A percentile compares a stretch with the other conserved stretches of the same genome.
Evolutionary conservation across 768 basidiomycete species (phyloP).

Genomic region (Collybia nuda): DNA sequence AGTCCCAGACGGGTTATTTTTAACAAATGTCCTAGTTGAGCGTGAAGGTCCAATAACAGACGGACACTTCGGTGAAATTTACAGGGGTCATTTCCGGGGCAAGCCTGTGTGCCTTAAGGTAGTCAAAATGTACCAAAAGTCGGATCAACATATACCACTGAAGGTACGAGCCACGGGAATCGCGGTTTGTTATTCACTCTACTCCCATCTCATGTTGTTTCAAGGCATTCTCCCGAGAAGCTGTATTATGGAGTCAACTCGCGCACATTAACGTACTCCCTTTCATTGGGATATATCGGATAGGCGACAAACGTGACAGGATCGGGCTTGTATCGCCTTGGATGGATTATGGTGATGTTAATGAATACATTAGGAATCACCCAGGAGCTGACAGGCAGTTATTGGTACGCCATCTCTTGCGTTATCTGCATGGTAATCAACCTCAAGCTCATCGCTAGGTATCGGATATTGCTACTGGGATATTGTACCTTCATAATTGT

Average conservation of each 20-base stretch:
- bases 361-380: constrained; percentile 17
- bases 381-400: constrained; percentile 15
- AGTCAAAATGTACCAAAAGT: constrained; percentile 20
- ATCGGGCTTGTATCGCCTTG: constrained; percentile 37
- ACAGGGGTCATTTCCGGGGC: constrained; percentile 9
- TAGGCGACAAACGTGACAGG: constrained; percentile 22
- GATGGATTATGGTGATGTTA: constrained; percentile 36
- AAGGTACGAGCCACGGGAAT: constrained; percentile 25
- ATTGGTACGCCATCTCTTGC: constrained; percentile 16
- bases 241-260: constrained; percentile 17
- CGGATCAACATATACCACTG: constrained; percentile 13
- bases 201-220: constrained; percentile 16
- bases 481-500: constrained; percentile 32
- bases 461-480: constrained; percentile 29
- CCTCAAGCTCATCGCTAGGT: constrained; percentile 17
- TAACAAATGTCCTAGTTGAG: constrained; percentile 11
- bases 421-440: constrained; percentile 8
- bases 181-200: background rate
- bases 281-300: constrained; percentile 32
- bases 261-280: constrained; percentile 29
- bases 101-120: constrained; percentile 8
- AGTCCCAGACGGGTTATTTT: constrained; percentile 24
- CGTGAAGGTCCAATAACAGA: constrained; percentile 10
- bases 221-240: constrained; percentile 17
- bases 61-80: constrained; percentile 28